phyloP scores from a whole-genome alignment of 2,329 filamentous ascomycete species.

The Stagonosporopsis chrysanthemi region DNA sequence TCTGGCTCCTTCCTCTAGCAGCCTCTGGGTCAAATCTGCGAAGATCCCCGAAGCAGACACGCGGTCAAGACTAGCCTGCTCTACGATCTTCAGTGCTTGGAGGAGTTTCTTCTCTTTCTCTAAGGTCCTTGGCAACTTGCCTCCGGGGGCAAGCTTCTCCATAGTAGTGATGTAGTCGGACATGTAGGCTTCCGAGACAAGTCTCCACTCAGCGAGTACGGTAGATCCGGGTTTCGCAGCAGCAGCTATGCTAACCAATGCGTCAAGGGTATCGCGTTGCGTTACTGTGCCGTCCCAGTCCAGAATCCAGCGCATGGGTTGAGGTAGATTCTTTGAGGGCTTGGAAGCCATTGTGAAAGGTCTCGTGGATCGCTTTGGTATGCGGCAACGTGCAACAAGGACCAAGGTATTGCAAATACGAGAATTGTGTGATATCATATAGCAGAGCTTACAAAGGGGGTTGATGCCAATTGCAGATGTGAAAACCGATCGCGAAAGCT shows the following conservation, averaged over 20 bases:
- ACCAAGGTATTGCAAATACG: not conserved
- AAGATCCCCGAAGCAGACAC: constrained; percentile 53
- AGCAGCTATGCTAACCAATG: constrained; percentile 51
- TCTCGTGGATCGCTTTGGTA: not conserved
- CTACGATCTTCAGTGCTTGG: constrained; percentile 46
- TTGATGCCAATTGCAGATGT: not conserved
- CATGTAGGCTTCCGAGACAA: constrained; percentile 52
- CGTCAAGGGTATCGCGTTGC: constrained; percentile 53
- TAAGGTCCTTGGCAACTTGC: constrained; percentile 39
- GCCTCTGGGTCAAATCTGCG: constrained; percentile 41
- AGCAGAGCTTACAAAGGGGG: no score
- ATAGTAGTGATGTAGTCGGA: constrained; percentile 49
- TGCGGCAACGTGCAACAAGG: not conserved
- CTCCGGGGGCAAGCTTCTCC: constrained; percentile 33
- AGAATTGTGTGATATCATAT: not conserved
- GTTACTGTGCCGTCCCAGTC: constrained; percentile 60
- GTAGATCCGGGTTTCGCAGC: constrained; percentile 32
- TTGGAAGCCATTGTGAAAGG: constrained; percentile 24
- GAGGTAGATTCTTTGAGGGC: not conserved
- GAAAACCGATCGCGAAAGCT: not conserved
- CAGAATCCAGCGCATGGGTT: constrained; percentile 49
- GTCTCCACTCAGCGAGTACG: constrained; percentile 45
- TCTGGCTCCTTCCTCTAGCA: constrained; percentile 38
- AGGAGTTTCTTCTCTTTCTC: constrained; percentile 51
- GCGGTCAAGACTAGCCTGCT: constrained; percentile 51